Percentiles rank a stretch among this genome's conserved stretches.
Evolutionary conservation across 306 rosid species (phyloP).

Genomic region (Acacia acuminata): DNA sequence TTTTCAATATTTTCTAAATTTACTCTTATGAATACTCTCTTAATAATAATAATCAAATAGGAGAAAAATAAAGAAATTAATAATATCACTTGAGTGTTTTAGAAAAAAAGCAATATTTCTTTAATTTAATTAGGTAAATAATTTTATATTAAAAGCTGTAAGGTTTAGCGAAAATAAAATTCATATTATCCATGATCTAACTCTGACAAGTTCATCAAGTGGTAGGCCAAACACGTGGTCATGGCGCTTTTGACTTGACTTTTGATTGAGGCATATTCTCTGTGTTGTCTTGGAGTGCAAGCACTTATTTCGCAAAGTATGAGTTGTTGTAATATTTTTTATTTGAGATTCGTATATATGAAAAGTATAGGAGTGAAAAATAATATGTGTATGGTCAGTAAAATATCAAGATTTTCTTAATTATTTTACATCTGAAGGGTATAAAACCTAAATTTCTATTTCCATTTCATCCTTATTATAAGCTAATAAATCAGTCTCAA

Average conservation of each 20-base stretch:
- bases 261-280: slow-evolving; percentile 19
- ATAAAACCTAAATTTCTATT: no score
- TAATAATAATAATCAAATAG: not conserved
- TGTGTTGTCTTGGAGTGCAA: not conserved
- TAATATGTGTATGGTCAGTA: not conserved
- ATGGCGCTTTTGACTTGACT: slow-evolving; percentile 38
- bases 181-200: not conserved
- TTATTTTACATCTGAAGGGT: no score
- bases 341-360: not conserved
- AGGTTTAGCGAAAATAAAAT: not conserved
- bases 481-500: no score
- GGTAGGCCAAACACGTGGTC: slow-evolving; percentile 36
- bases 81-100: no score
- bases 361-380: not conserved
- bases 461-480: no score
- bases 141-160: no score
- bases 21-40: no score
- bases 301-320: no score
- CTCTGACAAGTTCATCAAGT: slow-evolving; percentile 35
- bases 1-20: no score
- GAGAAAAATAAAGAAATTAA: no score
- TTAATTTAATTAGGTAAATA: no score
- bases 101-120: no score
- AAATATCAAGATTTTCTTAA: not conserved
- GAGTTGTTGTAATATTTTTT: not conserved